Evolutionary conservation across 345 rosid species (phyloP), one percentile per base, ranked within the genome.

Genomic region (Acer negundo): DNA sequence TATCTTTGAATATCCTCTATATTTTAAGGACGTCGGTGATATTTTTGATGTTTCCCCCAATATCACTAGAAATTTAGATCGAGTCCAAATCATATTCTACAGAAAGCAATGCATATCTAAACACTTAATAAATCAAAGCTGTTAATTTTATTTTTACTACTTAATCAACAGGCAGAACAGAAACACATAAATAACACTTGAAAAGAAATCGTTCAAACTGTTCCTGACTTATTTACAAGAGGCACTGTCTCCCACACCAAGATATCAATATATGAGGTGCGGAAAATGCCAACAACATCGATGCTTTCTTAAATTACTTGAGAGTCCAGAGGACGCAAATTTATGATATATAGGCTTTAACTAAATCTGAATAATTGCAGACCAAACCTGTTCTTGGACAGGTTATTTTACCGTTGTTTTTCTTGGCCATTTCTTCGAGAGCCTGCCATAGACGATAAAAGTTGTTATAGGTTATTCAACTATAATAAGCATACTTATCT

Each of bases 331-430:
- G 49, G 10, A 64, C 19, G 47, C 67, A 67, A 71, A 62, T 73
- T 84, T 81, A 96, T 28, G 98, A 96, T 74, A 96, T 96, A 38
- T 80, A 94, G 65, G 98, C 99, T 88, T 94, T 96, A 7, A 94
- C 97, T 79, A 94, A 80, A 8, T 94, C 97, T 1, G 91, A 82
- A 79, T 85, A 86, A 70, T 86, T 80, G 87, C 92, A 96, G 63
- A 85, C 90, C 0, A 64, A 24, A 19, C 93, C 93, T 35, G 98
- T 91, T 80, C 97, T 87, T 3, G 99, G 99, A 83, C 99, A 96
- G 11, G 90, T 92, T 66, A 94, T 89, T 68, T 76, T 85, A 76
- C 97, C 99, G 31, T 82, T 66, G 68, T 91, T 94, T 79, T 85
- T 91, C 80, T 87, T 88, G 1, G 98, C 92, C 97, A 96, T 94